Base-by-base conservation (phyloP, 805 yeast genomes). In the Yamadazyma paraphyllophila region DNA sequence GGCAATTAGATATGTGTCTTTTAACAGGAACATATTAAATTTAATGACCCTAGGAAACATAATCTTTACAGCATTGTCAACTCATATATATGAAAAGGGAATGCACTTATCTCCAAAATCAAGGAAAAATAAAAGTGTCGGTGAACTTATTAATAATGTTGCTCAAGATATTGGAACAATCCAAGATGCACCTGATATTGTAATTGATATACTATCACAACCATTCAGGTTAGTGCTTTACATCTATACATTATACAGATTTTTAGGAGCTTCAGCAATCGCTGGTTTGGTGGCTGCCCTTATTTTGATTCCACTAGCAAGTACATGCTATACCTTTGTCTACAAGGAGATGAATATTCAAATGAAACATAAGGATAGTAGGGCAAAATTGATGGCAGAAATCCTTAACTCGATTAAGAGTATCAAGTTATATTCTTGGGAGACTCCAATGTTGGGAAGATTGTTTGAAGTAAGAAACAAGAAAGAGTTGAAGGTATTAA, bases 371-470 rank as follows among this genome's bases (percentile, higher is more conserved):
- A 69, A 62, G 51, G 76, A 70, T 48, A 58, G 59, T 25, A 58
- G 76, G 53, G 63, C 70, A 2, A 59, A 65, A 16, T 57, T 69
- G 43, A 67, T 66, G 45, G 62, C 65, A 25, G 75, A 70, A 48
- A 66, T 70, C 39, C 60, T 70, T 44, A 59, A 57, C 44, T 60
- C 73, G 7, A 63, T 68, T 29, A 70, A 69, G 48, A 63, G 67
- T 39, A 59, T 70, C 53, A 70, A 70, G 49, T 60, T 70, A 33
- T 70, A 69, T 49, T 63, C 74, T 2, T 70, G 75, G 75, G 75
- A 70, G 47, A 50, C 50, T 27, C 74, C 74, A 16, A 67, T 69
- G 70, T 52, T 69, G 46, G 51, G 56, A 27, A 60, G 62, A 39
- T 58, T 70, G 32, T 54, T 53, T 41, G 59, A 54, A 2, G 54